Base-by-base conservation (phyloP, 345 rosid species). In the Bruguiera parviflora region DNA sequence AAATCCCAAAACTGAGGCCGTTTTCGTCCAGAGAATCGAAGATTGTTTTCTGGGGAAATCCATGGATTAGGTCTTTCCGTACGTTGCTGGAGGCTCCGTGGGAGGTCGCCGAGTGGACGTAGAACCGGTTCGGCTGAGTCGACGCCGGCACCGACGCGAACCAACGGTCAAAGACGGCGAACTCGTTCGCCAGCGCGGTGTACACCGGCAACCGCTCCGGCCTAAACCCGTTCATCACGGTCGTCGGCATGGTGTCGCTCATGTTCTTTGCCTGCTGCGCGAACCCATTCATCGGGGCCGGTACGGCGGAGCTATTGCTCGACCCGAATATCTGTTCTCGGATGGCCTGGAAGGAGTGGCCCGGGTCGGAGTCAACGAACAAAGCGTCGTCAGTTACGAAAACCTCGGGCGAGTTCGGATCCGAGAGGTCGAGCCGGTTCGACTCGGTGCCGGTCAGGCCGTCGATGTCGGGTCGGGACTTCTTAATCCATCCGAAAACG, bases 71-170 rank as follows among this genome's bases (percentile, higher is more conserved):
- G 78, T 96, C 98, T 72, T 86, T 92, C 71, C 85, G 83, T 0
- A 90, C 98, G 76, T 96, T 96, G 80, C 98, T 90, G 37, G 70
- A 72, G 31, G 92, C 92, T 0, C 98, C 99, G 73, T 92, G 97
- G 8, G 99, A 96, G 61, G 99, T 96, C 66, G 98, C 99, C 9
- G 98, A 96, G 72, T 96, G 99, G 62, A 90, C 94, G 68, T 89
- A 96, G 82, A 96, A 88, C 57, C 99, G 91, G 84, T 96, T 96
- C 35, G 99, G 99, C 64, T 96, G 99, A 49, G 99, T 96, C 20
- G 99, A 96, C 33, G 98, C 84, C 5, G 99, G 99, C 19, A 96
- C 97, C 63, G 99, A 90, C 0, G 99, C 98, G 79, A 96, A 96
- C 99, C 99, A 96, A 72, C 92, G 82, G 81, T 96, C 99, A 80